Percentiles rank a stretch among this genome's conserved stretches.
Conservation (phyloP, 768 basidiomycete genomes). For the Suillus weaverae region DNA sequence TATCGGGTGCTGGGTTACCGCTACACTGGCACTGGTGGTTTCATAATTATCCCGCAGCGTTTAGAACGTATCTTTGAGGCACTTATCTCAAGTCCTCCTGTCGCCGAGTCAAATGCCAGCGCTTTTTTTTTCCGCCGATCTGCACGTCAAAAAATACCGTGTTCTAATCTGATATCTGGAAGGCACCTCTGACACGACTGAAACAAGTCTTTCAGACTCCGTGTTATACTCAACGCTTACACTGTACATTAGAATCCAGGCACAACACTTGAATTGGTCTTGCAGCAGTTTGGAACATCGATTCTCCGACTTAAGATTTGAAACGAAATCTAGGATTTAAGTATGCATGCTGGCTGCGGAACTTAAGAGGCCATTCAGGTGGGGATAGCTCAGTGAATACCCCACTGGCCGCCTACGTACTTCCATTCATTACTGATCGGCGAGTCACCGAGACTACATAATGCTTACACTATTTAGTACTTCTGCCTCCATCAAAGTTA, state of each 20-base stretch:
- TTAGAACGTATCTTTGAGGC: neutral
- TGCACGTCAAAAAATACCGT: neutral
- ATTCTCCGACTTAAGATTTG: neutral
- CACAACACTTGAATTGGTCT: neutral
- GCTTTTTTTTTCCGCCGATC: neutral
- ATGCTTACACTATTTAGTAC: neutral
- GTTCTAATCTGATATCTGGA: neutral
- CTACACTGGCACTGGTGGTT: neutral
- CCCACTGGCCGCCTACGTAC: too few species aligned
- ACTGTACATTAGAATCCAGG: neutral
- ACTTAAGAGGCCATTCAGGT: neutral
- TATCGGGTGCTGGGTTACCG: neutral
- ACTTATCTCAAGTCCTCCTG: neutral
- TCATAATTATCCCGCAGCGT: neutral
- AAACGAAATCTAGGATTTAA: neutral
- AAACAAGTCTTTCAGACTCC: neutral
- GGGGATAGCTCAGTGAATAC: too few species aligned
- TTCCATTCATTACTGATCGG: neutral
- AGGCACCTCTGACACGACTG: neutral
- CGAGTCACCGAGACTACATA: too few species aligned
- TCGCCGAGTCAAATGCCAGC: neutral
- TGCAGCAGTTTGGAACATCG: neutral
- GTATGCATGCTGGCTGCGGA: too few species aligned
- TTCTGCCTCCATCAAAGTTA: neutral
- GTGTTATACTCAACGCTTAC: neutral